Evolutionary conservation across 2,329 filamentous ascomycete genomes (phyloP).

Genomic region (Neocucurbitaria cava): DNA sequence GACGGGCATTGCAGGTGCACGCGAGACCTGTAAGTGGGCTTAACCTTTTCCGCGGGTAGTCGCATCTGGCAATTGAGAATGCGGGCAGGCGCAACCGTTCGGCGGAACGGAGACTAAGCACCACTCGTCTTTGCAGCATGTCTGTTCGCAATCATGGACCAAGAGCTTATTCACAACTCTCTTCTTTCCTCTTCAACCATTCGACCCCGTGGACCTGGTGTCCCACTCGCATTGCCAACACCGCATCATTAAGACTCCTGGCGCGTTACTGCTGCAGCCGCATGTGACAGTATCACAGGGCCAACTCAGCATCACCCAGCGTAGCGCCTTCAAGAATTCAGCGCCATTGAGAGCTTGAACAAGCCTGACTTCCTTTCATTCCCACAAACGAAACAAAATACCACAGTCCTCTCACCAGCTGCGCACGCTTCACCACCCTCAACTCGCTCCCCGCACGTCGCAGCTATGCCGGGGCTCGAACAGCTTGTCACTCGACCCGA

Average conservation of each 20-base stretch:
- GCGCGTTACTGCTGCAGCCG: conserved; percentile 27
- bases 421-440: not conserved
- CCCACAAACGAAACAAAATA: not conserved
- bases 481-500: conserved; percentile 63
- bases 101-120: conserved; percentile 27
- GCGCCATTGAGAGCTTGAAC: conserved; percentile 2
- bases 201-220: not conserved
- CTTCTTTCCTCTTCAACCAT: conserved; percentile 8
- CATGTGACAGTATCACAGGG: conserved; percentile 40
- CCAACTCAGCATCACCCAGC: conserved; percentile 9
- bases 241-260: conserved; percentile 9
- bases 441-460: not conserved
- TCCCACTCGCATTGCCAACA: conserved; percentile 10
- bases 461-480: conserved; percentile 54
- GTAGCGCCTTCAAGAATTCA: not conserved
- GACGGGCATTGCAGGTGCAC: not conserved
- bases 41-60: conserved; percentile 10
- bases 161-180: conserved; percentile 8
- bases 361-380: not conserved
- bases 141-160: conserved; percentile 23
- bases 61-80: conserved; percentile 7
- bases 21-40: conserved; percentile 1
- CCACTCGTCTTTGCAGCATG: conserved; percentile 25
- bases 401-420: not conserved
- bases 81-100: conserved; percentile 22